Conservation (phyloP, 257 asterid genomes). For the Marsdenia floribunda region DNA sequence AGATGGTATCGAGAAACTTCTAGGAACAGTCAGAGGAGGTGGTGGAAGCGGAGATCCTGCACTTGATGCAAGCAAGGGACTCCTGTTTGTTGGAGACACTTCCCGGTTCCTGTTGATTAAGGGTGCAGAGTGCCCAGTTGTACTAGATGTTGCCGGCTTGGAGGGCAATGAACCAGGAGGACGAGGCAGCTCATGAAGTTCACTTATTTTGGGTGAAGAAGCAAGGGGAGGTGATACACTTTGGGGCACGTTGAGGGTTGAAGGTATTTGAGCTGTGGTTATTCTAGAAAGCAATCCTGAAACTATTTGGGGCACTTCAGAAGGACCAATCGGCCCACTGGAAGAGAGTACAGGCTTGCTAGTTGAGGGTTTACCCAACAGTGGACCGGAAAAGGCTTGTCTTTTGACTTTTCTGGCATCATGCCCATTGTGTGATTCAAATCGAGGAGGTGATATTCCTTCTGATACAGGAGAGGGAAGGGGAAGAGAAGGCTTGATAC, state of each 20-base stretch:
- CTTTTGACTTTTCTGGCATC: slow-evolving; percentile 47
- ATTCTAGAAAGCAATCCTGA: slow-evolving; percentile 43
- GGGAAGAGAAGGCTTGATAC: slow-evolving; percentile 51
- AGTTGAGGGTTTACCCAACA: slow-evolving; percentile 67
- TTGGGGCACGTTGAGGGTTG: slow-evolving; percentile 37
- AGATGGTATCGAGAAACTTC: slow-evolving; percentile 81
- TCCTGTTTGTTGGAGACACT: slow-evolving; percentile 59
- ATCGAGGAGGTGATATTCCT: slow-evolving; percentile 38
- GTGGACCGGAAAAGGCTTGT: slow-evolving; percentile 82
- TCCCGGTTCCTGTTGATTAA: slow-evolving; percentile 50
- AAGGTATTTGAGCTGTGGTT: slow-evolving; percentile 42
- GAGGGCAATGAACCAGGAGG: slow-evolving; percentile 69
- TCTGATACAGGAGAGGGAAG: slow-evolving; percentile 67
- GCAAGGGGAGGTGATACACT: slow-evolving; percentile 59
- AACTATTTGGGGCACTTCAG: slow-evolving; percentile 43
- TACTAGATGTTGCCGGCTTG: slow-evolving; percentile 46
- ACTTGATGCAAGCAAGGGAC: slow-evolving; percentile 33
- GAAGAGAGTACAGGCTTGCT: slow-evolving; percentile 42
- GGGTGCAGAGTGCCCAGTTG: slow-evolving; percentile 84
- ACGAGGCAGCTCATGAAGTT: slow-evolving; percentile 97
- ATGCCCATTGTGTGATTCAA: slow-evolving; percentile 43
- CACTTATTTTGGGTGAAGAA: slow-evolving; percentile 78
- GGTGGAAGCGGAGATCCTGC: slow-evolving; percentile 72
- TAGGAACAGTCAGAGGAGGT: slow-evolving; percentile 59
- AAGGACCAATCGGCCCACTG: slow-evolving; percentile 53